phyloP scores from a whole-genome alignment of 176 grass and related monocot species.

The Metroxylon sagu region DNA sequence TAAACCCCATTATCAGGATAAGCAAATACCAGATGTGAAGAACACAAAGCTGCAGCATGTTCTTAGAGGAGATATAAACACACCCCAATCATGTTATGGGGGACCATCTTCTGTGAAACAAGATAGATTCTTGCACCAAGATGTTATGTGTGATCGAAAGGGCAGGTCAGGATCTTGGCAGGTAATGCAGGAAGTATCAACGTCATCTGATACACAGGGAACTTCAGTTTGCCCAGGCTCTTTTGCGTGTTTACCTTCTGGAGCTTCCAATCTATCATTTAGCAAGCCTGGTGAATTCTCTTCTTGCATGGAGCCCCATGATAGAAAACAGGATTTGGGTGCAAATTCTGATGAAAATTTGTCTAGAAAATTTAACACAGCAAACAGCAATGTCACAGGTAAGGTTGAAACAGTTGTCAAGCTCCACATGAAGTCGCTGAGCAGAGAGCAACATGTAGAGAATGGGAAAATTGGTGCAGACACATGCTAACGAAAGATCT shows the following conservation, averaged over 20 bases:
- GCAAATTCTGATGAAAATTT: neutral
- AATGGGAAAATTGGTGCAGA: constrained; percentile 31
- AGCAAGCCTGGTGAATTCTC: neutral
- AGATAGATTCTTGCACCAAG: too few species aligned
- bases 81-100: neutral
- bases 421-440: neutral
- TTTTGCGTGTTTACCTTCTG: neutral
- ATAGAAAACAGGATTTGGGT: neutral
- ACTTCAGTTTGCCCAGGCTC: neutral
- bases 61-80: neutral
- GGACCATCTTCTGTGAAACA: too few species aligned
- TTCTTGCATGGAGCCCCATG: neutral
- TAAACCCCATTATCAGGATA: neutral
- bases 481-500: constrained; percentile 20
- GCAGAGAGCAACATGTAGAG: neutral
- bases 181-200: neutral
- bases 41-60: neutral
- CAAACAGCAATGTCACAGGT: constrained; percentile 6
- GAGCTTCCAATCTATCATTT: neutral
- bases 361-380: neutral
- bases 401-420: constrained; percentile 4
- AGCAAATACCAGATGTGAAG: neutral
- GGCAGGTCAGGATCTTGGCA: neutral
- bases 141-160: too few species aligned
- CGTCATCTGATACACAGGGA: neutral